These are phyloP conservation scores for Skeletonema menzelii DNA, from an alignment of 108 stramenopile genomes.

Conservation along the genomic window DNA sequence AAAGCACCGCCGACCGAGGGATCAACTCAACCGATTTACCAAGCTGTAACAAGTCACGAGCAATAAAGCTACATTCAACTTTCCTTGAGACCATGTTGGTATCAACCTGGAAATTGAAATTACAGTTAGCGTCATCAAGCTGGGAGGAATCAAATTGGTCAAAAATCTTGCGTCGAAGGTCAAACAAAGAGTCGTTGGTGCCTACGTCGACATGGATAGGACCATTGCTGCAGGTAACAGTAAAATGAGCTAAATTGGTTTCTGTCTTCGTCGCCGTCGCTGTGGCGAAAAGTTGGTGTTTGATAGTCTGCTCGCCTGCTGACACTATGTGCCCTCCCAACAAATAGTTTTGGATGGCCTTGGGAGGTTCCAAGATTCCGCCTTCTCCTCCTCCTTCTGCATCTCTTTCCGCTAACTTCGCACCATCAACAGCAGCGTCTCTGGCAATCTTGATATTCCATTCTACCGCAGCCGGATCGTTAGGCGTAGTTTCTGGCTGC, in stretches of 20 bases:
- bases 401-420: neutral
- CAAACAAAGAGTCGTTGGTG: neutral
- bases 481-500: neutral
- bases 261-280: neutral
- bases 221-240: neutral
- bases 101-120: conserved; percentile 1
- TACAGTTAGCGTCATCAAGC: neutral
- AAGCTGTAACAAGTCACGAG: neutral
- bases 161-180: conserved; percentile 1
- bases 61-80: neutral
- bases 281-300: neutral
- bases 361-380: neutral
- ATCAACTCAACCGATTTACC: neutral
- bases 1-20: neutral
- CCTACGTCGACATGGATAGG: neutral
- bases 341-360: neutral
- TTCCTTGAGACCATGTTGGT: neutral
- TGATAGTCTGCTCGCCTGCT: neutral
- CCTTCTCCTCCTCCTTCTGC: neutral
- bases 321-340: neutral
- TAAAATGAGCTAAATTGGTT: conserved; percentile 1
- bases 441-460: neutral
- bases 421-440: neutral
- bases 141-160: neutral
- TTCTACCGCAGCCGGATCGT: neutral